Conservation (phyloP, 164 flowering plant species). For the Magnolia officinalis region DNA sequence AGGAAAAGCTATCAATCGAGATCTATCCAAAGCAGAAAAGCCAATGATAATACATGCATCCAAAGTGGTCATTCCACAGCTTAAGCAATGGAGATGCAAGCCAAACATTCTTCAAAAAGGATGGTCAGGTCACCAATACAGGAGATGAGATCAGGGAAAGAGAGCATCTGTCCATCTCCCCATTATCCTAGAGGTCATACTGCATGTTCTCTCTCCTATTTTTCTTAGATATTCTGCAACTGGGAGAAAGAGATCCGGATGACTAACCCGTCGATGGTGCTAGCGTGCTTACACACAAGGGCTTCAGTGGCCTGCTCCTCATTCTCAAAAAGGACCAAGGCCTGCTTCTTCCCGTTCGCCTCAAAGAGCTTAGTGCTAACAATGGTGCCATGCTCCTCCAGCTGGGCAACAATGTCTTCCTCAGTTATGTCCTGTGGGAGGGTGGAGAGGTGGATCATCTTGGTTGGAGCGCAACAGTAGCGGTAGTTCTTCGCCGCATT, state of each 20-base stretch:
- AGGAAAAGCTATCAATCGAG: too few species aligned
- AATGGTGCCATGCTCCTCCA: slow-evolving; percentile 86
- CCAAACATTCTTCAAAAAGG: not conserved
- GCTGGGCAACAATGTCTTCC: slow-evolving; percentile 66
- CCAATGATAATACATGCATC: not conserved
- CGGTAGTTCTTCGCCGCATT: slow-evolving; percentile 96
- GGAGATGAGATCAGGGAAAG: too few species aligned
- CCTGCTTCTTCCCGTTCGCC: slow-evolving; percentile 95
- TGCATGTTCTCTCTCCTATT: not conserved
- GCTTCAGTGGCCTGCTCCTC: slow-evolving; percentile 99
- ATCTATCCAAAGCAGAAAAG: too few species aligned
- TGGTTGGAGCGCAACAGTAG: slow-evolving; percentile 97
- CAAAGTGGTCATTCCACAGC: not conserved
- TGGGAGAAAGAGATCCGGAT: slow-evolving; percentile 95
- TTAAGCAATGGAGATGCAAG: not conserved
- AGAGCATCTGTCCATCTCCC: too few species aligned
- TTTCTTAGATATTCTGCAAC: slow-evolving; percentile 54
- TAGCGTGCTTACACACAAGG: slow-evolving; percentile 95
- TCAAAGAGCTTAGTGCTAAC: slow-evolving; percentile 81
- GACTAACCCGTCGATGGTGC: slow-evolving; percentile 55
- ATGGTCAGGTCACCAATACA: not conserved
- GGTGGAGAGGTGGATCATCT: slow-evolving; percentile 89
- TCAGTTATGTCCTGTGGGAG: slow-evolving; percentile 82
- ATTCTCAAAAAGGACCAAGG: slow-evolving; percentile 71
- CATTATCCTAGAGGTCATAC: too few species aligned